Evolutionary conservation across 306 rosid species (phyloP).

Genomic region (Glycine tomentella): DNA sequence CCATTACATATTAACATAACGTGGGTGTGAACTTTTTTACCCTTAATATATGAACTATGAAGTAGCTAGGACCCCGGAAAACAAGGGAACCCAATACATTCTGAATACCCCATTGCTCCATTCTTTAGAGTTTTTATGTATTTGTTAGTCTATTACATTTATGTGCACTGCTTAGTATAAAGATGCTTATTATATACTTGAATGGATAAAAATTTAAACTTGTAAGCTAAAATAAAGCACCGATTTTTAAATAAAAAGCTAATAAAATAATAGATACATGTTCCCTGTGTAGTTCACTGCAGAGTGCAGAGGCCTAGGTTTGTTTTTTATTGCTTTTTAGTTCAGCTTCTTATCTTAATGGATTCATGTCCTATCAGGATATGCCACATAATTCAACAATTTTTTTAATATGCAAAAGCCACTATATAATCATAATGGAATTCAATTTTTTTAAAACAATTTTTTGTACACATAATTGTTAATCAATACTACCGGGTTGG

Average conservation of each 20-base stretch:
- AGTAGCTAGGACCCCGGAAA: slow-evolving; percentile 25
- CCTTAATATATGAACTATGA: not conserved
- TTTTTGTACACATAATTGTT: not conserved
- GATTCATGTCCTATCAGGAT: slow-evolving; percentile 33
- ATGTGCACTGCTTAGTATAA: slow-evolving; percentile 6
- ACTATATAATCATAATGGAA: slow-evolving; percentile 27
- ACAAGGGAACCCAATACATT: slow-evolving; percentile 36
- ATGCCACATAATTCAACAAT: slow-evolving; percentile 38
- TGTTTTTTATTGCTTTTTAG: slow-evolving; percentile 49
- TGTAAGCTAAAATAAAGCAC: slow-evolving; percentile 27
- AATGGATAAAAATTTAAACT: not conserved
- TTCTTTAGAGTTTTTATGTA: slow-evolving; percentile 12
- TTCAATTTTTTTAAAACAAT: not conserved
- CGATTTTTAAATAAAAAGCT: not conserved
- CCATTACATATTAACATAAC: too few species aligned
- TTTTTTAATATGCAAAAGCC: not conserved
- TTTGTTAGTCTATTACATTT: not conserved
- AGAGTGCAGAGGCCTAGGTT: slow-evolving; percentile 40
- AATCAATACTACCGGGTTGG: not conserved
- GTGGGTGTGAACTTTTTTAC: not conserved
- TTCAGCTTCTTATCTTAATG: slow-evolving; percentile 52
- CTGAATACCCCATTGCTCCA: slow-evolving; percentile 19
- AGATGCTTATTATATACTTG: not conserved
- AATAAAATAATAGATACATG: slow-evolving; percentile 42
- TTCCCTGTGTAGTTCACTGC: slow-evolving; percentile 32